A percentile compares a stretch with the other conserved stretches of the same genome.
Conservation (phyloP, 805 yeast genomes). For the Candida michaelii region DNA sequence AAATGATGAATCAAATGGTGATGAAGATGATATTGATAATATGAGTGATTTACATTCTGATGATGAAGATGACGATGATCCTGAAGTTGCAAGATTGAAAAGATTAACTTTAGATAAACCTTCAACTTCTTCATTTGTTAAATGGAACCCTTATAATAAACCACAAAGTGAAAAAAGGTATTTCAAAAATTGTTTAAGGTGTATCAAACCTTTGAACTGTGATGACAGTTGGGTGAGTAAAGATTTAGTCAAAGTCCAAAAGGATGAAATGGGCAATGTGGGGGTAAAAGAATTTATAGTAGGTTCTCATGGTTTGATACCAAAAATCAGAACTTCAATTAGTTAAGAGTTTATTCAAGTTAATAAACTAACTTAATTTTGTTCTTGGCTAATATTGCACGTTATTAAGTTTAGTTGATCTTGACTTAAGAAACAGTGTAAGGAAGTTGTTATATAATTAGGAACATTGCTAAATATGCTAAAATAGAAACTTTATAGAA, state of each 20-base stretch:
- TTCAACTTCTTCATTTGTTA: conserved; percentile 16
- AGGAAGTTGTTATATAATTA: conserved; percentile 14
- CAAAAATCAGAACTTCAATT: conserved; percentile 15
- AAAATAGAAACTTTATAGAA: conserved; percentile 1
- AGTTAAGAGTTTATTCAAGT: too few relatives aligned
- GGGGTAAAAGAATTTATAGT: conserved; percentile 35
- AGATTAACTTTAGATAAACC: not conserved
- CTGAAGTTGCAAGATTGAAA: conserved; percentile 12
- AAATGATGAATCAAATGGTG: conserved; percentile 12
- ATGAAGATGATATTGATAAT: conserved; percentile 15
- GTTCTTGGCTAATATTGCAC: too few relatives aligned
- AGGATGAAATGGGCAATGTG: conserved; percentile 23
- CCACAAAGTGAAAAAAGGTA: conserved; percentile 32
- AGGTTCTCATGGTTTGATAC: conserved; percentile 38
- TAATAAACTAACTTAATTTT: too few relatives aligned
- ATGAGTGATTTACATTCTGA: conserved; percentile 17
- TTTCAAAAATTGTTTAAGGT: conserved; percentile 53
- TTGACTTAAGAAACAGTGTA: too few relatives aligned
- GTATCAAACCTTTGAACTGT: conserved; percentile 52
- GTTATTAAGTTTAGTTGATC: too few relatives aligned
- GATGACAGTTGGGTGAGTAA: conserved; percentile 57
- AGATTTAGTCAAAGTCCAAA: conserved; percentile 38
- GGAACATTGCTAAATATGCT: not conserved
- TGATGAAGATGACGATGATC: conserved; percentile 21
- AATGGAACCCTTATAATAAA: conserved; percentile 51